Percentiles rank a stretch among this genome's conserved stretches.
phyloP scores from a whole-genome alignment of 2,329 filamentous ascomycete genomes.

The Pseudodiploospora longispora region DNA sequence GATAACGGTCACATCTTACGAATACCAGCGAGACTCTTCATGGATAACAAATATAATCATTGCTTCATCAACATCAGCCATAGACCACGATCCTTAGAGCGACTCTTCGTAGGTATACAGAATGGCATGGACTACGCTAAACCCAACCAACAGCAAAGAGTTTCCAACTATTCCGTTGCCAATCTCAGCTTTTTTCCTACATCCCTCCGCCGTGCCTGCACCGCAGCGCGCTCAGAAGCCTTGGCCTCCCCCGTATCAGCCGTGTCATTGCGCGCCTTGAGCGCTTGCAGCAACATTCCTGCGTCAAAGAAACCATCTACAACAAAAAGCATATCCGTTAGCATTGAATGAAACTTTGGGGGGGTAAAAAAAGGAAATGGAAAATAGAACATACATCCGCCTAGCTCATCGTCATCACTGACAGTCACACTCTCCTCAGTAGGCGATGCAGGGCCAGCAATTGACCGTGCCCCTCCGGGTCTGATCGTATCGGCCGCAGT shows the following conservation, averaged over 20 bases:
- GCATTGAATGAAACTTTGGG: slow-evolving; percentile 8
- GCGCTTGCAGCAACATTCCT: slow-evolving; percentile 83
- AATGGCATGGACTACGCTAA: no score
- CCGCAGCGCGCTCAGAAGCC: slow-evolving; percentile 51
- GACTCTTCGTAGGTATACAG: no score
- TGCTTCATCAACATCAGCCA: no score
- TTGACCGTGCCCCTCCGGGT: slow-evolving; percentile 25
- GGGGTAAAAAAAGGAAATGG: neutral
- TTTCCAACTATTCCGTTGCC: slow-evolving; percentile 10
- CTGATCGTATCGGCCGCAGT: slow-evolving; percentile 43
- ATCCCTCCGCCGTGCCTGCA: slow-evolving; percentile 52
- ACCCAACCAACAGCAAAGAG: no score
- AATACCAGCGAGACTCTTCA: no score
- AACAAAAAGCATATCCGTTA: slow-evolving; percentile 14
- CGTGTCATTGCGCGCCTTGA: slow-evolving; percentile 61
- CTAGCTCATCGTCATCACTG: slow-evolving; percentile 82
- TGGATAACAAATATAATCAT: no score
- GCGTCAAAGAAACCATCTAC: slow-evolving; percentile 98
- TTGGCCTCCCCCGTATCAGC: slow-evolving; percentile 44
- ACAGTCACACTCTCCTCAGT: slow-evolving; percentile 62
- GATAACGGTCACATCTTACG: no score
- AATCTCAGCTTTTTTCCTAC: slow-evolving; percentile 64
- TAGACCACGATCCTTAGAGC: no score
- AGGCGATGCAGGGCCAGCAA: slow-evolving; percentile 47
- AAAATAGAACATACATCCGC: slow-evolving; percentile 67